A percentile compares a stretch with the other conserved stretches of the same genome.
phyloP scores from a whole-genome alignment of 148 eudicot genomes.

The Drosera capensis region DNA sequence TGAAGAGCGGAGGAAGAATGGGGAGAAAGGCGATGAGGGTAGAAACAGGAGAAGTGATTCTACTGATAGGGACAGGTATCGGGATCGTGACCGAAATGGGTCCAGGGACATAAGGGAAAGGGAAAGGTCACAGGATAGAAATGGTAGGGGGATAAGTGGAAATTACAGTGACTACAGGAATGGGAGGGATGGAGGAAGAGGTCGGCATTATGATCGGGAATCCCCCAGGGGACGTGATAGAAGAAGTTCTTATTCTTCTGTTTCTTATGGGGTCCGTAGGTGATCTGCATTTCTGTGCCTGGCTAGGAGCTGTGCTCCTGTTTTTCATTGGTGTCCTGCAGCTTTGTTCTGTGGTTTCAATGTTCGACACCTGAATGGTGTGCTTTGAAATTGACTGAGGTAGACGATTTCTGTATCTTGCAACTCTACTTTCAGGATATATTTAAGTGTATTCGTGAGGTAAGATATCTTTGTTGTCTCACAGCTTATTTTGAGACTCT shows the following conservation, averaged over 20 bases:
- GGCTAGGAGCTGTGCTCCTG: constrained; percentile 12
- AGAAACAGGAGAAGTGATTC: constrained; percentile 69
- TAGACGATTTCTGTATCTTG: constrained; percentile 24
- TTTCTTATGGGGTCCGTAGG: constrained; percentile 45
- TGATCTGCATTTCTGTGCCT: constrained; percentile 22
- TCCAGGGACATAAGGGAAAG: constrained; percentile 26
- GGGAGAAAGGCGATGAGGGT: constrained; percentile 58
- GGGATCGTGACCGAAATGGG: constrained; percentile 33
- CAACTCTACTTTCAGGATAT: constrained; percentile 11
- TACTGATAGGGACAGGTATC: constrained; percentile 53
- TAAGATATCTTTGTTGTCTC: constrained; percentile 26
- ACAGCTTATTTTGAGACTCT: constrained; percentile 28
- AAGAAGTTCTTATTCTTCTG: constrained; percentile 72
- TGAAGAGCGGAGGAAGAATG: constrained; percentile 58
- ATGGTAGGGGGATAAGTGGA: constrained; percentile 44
- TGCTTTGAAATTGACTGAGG: constrained; percentile 28
- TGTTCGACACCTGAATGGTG: constrained; percentile 17
- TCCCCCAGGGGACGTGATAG: constrained; percentile 26
- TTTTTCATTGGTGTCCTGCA: too few relatives aligned
- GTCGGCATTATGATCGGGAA: constrained; percentile 34
- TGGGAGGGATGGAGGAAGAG: constrained; percentile 65
- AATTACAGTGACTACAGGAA: constrained; percentile 27
- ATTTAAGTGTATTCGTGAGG: constrained; percentile 14
- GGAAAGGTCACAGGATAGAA: constrained; percentile 35
- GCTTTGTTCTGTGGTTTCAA: too few relatives aligned